A percentile compares a stretch with the other conserved stretches of the same genome.
phyloP scores from a whole-genome alignment of 2,329 filamentous ascomycete species.

The Hypomyces perniciosus region DNA sequence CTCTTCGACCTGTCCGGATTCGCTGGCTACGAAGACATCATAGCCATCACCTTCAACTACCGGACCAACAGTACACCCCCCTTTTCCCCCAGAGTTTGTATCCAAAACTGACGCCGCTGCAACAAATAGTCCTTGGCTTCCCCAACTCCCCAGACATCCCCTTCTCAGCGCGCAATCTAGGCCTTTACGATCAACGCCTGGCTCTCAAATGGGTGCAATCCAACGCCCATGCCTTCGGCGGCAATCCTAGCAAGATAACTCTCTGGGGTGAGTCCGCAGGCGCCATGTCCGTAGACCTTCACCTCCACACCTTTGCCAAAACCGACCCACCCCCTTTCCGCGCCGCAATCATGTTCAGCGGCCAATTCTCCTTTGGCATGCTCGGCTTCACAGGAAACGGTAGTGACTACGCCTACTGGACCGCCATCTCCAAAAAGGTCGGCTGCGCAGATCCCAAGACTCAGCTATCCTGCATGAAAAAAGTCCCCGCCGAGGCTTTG shows the following conservation, averaged over 20 bases:
- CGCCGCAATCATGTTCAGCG: slow-evolving; percentile 23
- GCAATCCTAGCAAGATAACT: slow-evolving; percentile 20
- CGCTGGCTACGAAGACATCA: slow-evolving; percentile 22
- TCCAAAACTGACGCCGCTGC: background rate
- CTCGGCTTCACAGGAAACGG: slow-evolving; percentile 10
- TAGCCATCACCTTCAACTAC: slow-evolving; percentile 23
- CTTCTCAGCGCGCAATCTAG: slow-evolving; percentile 27
- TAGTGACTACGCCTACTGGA: slow-evolving; percentile 13
- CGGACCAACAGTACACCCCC: slow-evolving; percentile 17
- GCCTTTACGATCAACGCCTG: slow-evolving; percentile 22
- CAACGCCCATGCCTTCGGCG: slow-evolving; percentile 23
- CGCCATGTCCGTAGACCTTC: slow-evolving; percentile 26
- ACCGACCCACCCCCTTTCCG: slow-evolving; percentile 17
- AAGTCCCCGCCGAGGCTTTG: slow-evolving; percentile 13
- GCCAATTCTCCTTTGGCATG: slow-evolving; percentile 22
- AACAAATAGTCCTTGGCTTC: slow-evolving; percentile 34
- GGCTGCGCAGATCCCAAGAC: slow-evolving; percentile 14
- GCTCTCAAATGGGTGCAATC: slow-evolving; percentile 23
- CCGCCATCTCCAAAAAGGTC: slow-evolving; percentile 10
- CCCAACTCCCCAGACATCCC: slow-evolving; percentile 35
- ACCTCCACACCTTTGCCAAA: slow-evolving; percentile 19
- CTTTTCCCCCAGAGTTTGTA: background rate
- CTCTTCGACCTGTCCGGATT: slow-evolving; percentile 20
- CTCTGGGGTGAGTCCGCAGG: slow-evolving; percentile 26
- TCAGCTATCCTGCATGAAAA: slow-evolving; percentile 20